Percentiles rank a stretch among this genome's conserved stretches.
These are phyloP conservation scores for Metarhizium brunneum DNA, from an alignment of 2,329 filamentous ascomycete species.

Conservation along the genomic window DNA sequence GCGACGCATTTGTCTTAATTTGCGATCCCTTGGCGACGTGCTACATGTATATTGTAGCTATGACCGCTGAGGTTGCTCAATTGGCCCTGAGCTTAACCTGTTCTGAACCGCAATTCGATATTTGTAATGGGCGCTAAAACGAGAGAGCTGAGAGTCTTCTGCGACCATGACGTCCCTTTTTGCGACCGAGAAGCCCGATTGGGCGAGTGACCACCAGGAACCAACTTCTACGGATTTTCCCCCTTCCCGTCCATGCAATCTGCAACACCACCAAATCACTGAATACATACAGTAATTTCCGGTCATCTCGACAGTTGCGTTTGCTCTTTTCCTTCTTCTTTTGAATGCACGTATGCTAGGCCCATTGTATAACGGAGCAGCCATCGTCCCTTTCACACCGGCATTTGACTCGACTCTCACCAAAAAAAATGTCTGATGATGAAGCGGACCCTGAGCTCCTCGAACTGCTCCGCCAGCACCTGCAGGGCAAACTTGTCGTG, in stretches of 20 bases:
- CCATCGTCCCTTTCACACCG: not conserved
- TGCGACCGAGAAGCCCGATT: not conserved
- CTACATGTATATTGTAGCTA: not conserved
- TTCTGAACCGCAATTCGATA: not conserved
- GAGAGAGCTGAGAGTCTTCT: not conserved
- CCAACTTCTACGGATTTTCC: not conserved
- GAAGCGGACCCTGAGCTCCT: conserved; percentile 84
- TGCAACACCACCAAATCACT: no score
- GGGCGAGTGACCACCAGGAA: not conserved
- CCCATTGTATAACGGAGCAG: not conserved
- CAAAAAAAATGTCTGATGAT: conserved; percentile 70
- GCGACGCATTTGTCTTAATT: no score
- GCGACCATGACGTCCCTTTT: not conserved
- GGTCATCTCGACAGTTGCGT: not conserved
- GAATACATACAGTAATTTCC: not conserved
- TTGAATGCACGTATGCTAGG: not conserved
- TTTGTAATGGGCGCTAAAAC: not conserved
- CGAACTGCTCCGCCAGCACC: conserved; percentile 72
- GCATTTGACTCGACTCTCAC: not conserved
- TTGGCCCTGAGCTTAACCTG: not conserved
- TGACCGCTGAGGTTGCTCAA: not conserved
- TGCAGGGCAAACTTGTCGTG: conserved; percentile 49
- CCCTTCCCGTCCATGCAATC: no score
- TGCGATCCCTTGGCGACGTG: no score
- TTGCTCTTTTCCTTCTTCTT: not conserved